Conservation (phyloP, 2,329 filamentous ascomycete species). For the Aspergillus amoenus region DNA sequence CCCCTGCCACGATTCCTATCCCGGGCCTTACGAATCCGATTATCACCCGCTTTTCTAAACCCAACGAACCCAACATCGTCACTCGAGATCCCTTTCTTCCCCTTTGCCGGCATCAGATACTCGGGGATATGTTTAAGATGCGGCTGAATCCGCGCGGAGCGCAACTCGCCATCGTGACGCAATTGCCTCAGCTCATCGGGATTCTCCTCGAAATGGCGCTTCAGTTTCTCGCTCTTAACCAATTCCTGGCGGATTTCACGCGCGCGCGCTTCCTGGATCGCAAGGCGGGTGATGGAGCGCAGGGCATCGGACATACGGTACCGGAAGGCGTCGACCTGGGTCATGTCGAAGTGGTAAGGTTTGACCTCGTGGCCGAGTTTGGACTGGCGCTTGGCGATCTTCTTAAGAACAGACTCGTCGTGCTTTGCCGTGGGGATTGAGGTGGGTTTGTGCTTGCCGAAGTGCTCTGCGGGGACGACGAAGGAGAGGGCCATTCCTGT, state of each 20-base stretch:
- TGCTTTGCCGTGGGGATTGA: conserved; percentile 71
- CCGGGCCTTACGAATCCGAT: conserved; percentile 52
- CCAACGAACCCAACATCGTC: conserved; percentile 76
- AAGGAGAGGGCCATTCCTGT: conserved; percentile 96
- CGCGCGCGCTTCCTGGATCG: conserved; percentile 84
- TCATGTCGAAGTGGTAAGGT: conserved; percentile 92
- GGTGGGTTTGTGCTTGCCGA: conserved; percentile 87
- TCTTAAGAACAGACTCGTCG: conserved; percentile 80
- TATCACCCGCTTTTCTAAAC: conserved; percentile 52
- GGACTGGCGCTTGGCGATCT: conserved; percentile 74
- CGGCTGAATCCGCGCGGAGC: conserved; percentile 77
- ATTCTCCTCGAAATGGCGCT: conserved; percentile 96
- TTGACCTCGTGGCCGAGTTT: conserved; percentile 80
- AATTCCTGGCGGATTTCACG: conserved; percentile 86
- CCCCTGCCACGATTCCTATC: conserved; percentile 45
- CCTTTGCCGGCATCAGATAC: conserved; percentile 80
- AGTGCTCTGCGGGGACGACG: conserved; percentile 77
- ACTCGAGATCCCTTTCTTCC: conserved; percentile 65
- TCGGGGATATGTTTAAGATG: conserved; percentile 95
- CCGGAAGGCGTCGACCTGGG: conserved; percentile 87
- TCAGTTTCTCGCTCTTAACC: conserved; percentile 89
- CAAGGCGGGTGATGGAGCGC: conserved; percentile 82
- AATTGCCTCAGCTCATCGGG: conserved; percentile 83
- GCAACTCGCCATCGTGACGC: conserved; percentile 84
- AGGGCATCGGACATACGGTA: conserved; percentile 94